Base-by-base conservation (phyloP, 1,284 basidiomycete species). In the Cryptococcus sp. region DNA sequence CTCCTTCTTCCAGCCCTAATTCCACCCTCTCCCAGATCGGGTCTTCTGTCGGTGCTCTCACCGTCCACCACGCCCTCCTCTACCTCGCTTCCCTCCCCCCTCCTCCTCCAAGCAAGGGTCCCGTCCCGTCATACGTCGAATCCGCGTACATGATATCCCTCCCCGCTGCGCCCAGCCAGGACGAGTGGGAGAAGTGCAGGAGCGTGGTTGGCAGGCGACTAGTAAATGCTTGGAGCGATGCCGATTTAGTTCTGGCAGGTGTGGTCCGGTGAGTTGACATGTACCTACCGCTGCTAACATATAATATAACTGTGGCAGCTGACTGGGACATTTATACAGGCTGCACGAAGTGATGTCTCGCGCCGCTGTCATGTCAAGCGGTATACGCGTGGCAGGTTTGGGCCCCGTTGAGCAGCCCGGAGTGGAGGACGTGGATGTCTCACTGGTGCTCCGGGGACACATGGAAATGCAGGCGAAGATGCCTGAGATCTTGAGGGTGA, bases 11-110 rank as follows among this genome's bases (percentile, higher is more conserved):
- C n/a, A n/a, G n/a, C n/a, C n/a, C n/a, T n/a, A n/a, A n/a, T 35
- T 37, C 23, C 35, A 18, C 16, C n/a, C n/a, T n/a, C 13, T 18
- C 4, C 18, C 59, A 80, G 79, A 77, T 83, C 60, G 83, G 81
- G 3, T 80, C 79, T 2, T 81, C 80, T 1, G 71, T 83, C 7
- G 83, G 83, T 9, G 80, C 81, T 0, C 71, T 81, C 0, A 81
- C 81, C 1, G 72, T 83, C 45, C 72, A 82, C 51, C 72, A 79
- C 21, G 80, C 81, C 8, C 74, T 84, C 11, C 72, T 78, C 1
- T 78, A 80, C 61, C 78, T 84, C 46, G 60, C 75, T 4, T 80
- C 64, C 62, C 76, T 69, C 54, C 70, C 52, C 64, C 50, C 64
- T 13, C 62, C 64, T 0, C 21, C 56, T 38, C 61, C 75, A 15